These are phyloP conservation scores for Iris macrosiphon DNA, from an alignment of 106 monocot genomes.

Conservation along the genomic window DNA sequence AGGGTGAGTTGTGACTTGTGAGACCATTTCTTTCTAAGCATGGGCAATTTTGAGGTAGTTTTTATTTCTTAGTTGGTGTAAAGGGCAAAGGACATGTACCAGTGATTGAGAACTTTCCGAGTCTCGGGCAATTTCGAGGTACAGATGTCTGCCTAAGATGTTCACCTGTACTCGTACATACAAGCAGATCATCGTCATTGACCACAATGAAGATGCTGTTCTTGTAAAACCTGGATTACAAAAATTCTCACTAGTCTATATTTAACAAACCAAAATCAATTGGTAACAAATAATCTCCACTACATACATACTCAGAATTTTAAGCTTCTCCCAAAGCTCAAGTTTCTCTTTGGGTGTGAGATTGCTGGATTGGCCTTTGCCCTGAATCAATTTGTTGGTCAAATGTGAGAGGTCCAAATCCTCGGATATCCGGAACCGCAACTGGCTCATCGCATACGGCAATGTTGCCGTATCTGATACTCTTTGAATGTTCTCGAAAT, in stretches of 20 bases:
- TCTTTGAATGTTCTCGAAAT: slow-evolving; percentile 74
- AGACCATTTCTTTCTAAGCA: too few species aligned
- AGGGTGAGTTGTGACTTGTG: too few species aligned
- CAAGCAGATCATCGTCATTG: slow-evolving; percentile 74
- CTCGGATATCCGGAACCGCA: slow-evolving; percentile 40
- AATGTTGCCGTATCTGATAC: slow-evolving; percentile 72
- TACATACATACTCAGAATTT: slow-evolving; percentile 62
- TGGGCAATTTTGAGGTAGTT: too few species aligned
- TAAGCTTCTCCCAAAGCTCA: slow-evolving; percentile 79
- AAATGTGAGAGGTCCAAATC: slow-evolving; percentile 65
- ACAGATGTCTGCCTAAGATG: slow-evolving; percentile 94
- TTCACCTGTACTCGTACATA: slow-evolving; percentile 85
- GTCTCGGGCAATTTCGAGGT: slow-evolving; percentile 62
- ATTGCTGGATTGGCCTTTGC: slow-evolving; percentile 41
- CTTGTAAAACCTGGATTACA: slow-evolving; percentile 67
- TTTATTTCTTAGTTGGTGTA: too few species aligned
- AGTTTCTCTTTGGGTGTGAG: slow-evolving; percentile 48
- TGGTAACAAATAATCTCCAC: background rate
- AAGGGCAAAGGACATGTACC: slow-evolving; percentile 21
- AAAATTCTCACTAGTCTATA: background rate
- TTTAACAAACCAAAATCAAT: too few species aligned
- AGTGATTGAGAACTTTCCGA: slow-evolving; percentile 31
- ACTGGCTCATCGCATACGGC: slow-evolving; percentile 56
- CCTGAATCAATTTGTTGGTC: slow-evolving; percentile 73
- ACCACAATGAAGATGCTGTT: slow-evolving; percentile 73